phyloP scores from a whole-genome alignment of 1,284 basidiomycete genomes.

The Coriolopsis trogii region DNA sequence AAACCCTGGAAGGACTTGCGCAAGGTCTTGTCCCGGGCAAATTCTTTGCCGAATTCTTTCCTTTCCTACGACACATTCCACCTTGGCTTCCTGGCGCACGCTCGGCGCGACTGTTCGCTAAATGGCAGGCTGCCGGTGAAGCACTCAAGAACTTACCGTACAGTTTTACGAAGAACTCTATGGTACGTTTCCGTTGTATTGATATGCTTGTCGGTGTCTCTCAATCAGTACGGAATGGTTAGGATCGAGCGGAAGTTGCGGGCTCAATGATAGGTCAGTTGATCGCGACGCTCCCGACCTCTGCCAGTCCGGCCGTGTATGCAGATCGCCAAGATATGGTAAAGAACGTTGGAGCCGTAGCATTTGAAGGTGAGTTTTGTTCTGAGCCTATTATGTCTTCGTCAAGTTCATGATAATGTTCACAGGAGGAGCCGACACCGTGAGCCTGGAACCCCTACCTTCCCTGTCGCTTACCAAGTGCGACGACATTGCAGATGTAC shows the following conservation, averaged over 20 bases:
- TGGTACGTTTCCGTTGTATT: constrained; percentile 4
- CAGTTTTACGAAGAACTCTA: neutral
- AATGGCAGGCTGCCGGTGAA: constrained; percentile 21
- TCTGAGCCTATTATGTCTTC: too few species aligned
- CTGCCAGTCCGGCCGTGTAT: too few species aligned
- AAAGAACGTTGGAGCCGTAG: constrained; percentile 9
- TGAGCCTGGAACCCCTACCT: neutral
- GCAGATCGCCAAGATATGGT: neutral
- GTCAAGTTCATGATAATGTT: neutral
- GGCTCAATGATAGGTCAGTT: too few species aligned
- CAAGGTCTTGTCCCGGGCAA: constrained; percentile 4
- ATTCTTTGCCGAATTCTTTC: constrained; percentile 20
- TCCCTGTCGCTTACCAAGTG: neutral
- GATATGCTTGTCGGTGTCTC: neutral
- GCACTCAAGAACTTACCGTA: constrained; percentile 13
- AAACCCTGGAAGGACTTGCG: neutral
- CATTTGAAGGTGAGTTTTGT: constrained; percentile 4
- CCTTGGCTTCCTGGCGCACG: constrained; percentile 30
- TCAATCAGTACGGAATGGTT: too few species aligned
- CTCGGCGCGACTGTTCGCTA: constrained; percentile 25
- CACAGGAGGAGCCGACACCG: constrained; percentile 15
- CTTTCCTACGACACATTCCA: constrained; percentile 25
- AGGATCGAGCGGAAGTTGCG: too few species aligned
- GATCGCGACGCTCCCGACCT: neutral
- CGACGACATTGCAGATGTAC: constrained; percentile 9